phyloP scores from a whole-genome alignment of 2,329 filamentous ascomycete genomes.

The Fusarium verrucosum region DNA sequence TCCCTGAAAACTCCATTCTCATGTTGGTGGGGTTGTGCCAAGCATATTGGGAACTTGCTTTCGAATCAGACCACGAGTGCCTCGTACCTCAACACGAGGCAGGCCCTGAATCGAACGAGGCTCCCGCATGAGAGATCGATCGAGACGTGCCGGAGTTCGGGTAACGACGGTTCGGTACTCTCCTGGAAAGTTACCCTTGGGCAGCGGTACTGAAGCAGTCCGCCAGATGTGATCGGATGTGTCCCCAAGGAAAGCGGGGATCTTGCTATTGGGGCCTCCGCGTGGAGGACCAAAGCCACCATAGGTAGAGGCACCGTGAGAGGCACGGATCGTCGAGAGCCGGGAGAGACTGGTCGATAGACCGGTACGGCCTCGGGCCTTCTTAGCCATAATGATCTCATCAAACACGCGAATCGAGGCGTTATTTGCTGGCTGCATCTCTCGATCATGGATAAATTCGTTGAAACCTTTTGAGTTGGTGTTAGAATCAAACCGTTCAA shows the following conservation, averaged over 20 bases:
- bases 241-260: conserved; percentile 73
- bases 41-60: conserved; percentile 66
- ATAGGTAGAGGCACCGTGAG: conserved; percentile 60
- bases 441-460: conserved; percentile 85
- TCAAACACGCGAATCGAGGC: conserved; percentile 80
- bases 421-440: conserved; percentile 69
- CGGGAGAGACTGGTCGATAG: conserved; percentile 72
- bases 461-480: conserved; percentile 63
- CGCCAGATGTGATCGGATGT: conserved; percentile 83
- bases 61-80: conserved; percentile 59
- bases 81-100: conserved; percentile 68
- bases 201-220: conserved; percentile 68
- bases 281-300: conserved; percentile 52
- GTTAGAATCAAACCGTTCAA: conserved; percentile 6
- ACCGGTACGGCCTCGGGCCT: conserved; percentile 69
- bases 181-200: conserved; percentile 69
- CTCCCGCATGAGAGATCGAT: conserved; percentile 89
- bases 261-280: conserved; percentile 49
- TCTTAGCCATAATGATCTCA: conserved; percentile 84
- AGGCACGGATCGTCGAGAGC: conserved; percentile 67
- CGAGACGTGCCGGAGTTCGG: conserved; percentile 81
- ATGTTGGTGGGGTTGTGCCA: conserved; percentile 54
- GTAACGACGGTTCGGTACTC: conserved; percentile 70
- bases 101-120: conserved; percentile 88
- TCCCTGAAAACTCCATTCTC: conserved; percentile 20